Base-by-base conservation (phyloP, 345 rosid genomes). In the Aethionema arabicum region DNA sequence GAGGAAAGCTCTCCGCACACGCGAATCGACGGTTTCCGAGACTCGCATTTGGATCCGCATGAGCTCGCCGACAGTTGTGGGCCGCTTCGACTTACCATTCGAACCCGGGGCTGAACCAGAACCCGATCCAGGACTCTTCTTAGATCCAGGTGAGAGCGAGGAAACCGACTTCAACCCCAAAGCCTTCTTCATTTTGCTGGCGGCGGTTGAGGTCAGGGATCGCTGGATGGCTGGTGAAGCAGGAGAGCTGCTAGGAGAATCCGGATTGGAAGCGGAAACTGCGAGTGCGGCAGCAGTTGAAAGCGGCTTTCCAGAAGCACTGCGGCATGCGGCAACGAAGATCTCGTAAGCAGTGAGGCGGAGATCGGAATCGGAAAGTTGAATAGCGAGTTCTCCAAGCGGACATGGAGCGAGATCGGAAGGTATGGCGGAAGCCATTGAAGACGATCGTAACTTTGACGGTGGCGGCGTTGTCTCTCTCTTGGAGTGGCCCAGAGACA, bases 151-250 rank as follows among this genome's bases (percentile, higher is more conserved):
- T 0, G 80, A 76, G 14, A 80, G 60, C 0, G 98, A 91, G 2
- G 76, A 72, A 2, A 59, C 32, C 0, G 96, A 87, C 72, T 76
- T 85, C 70, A 93, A 72, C 21, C 99, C 97, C 14, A 93, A 73
- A 10, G 96, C 97, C 60, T 84, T 93, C 83, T 93, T 93, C 96
- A 93, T 84, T 77, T 84, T 85, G 72, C 95, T 87, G 0, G 99
- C 96, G 54, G 97, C 99, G 33, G 92, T 65, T 7, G 96, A 86
- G 29, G 99, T 93, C 32, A 90, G 82, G 7, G 99, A 93, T 5
- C 95, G 83, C 76, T 93, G 95, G 33, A 83, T 46, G n/a, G 78
- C 78, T 10, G 89, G 83, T 2, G 89, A 65, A n/a, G 67, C 73
- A 42, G 86, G 81, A 5, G 85, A 56, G 54, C 35, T 46, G 69